These are phyloP conservation scores for Pseudogymnoascus sp. DNA, from an alignment of 2,329 filamentous ascomycete species.

Conservation along the genomic window DNA sequence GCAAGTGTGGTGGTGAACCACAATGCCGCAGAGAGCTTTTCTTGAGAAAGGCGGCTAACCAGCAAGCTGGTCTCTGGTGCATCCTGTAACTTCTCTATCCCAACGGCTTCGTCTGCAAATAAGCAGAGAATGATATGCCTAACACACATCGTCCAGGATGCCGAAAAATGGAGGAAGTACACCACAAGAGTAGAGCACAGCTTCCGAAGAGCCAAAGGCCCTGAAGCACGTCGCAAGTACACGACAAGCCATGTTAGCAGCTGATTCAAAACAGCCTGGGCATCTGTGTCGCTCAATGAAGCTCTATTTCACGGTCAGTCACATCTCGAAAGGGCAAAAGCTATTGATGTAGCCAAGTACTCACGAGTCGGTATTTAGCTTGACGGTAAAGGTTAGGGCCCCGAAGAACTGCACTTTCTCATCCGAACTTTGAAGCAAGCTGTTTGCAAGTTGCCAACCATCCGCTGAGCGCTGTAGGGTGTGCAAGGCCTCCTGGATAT, in stretches of 20 bases:
- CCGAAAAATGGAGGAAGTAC: slow-evolving; percentile 64
- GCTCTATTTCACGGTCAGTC: slow-evolving; percentile 18
- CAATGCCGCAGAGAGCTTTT: slow-evolving; percentile 48
- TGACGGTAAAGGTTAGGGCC: slow-evolving; percentile 85
- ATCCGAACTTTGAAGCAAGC: slow-evolving; percentile 59
- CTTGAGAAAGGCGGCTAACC: slow-evolving; percentile 37
- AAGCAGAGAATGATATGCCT: slow-evolving; percentile 55
- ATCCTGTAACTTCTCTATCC: slow-evolving; percentile 40
- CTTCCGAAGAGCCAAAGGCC: slow-evolving; percentile 60
- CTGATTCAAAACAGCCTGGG: slow-evolving; percentile 49
- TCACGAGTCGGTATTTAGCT: slow-evolving; percentile 84
- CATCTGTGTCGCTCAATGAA: slow-evolving; percentile 45
- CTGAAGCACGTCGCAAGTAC: slow-evolving; percentile 43
- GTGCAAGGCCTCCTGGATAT: slow-evolving; percentile 68
- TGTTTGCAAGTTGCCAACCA: slow-evolving; percentile 80
- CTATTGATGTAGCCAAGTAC: slow-evolving; percentile 16
- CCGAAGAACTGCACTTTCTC: slow-evolving; percentile 85
- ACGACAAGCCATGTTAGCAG: slow-evolving; percentile 55
- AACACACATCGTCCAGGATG: slow-evolving; percentile 58
- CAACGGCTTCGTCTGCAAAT: slow-evolving; percentile 36
- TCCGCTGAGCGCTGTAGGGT: slow-evolving; percentile 67
- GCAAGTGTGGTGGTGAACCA: slow-evolving; percentile 59
- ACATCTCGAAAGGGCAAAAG: neutral
- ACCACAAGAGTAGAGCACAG: slow-evolving; percentile 69
- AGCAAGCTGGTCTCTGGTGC: slow-evolving; percentile 37